phyloP scores from a whole-genome alignment of 257 asterid species.

The Misopates orontium region DNA sequence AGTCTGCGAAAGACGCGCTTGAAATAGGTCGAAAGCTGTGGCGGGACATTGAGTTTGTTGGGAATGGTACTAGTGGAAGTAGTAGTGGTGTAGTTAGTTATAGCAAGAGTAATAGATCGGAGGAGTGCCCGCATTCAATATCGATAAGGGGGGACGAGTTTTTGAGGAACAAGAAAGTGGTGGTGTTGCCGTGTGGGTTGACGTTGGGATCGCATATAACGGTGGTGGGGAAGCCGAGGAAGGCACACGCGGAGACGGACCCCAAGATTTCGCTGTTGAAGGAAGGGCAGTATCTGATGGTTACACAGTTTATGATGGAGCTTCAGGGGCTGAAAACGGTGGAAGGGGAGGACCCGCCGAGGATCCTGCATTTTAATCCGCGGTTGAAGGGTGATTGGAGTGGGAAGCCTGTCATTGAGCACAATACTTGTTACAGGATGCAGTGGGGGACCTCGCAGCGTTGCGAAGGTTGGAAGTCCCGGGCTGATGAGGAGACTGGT shows the following conservation, averaged over 20 bases:
- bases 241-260: conserved; percentile 70
- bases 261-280: conserved; percentile 74
- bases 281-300: conserved; percentile 78
- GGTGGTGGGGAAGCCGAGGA: conserved; percentile 72
- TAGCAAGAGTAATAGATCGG: conserved; percentile 24
- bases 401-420: conserved; percentile 91
- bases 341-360: conserved; percentile 94
- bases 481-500: conserved; percentile 95
- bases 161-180: conserved; percentile 42
- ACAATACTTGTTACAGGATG: conserved; percentile 91
- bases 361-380: conserved; percentile 86
- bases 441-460: conserved; percentile 94
- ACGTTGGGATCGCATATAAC: conserved; percentile 84
- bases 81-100: conserved; percentile 4
- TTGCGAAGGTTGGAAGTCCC: conserved; percentile 88
- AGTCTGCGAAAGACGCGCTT: conserved; percentile 72
- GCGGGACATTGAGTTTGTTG: conserved; percentile 45
- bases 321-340: conserved; percentile 85
- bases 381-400: conserved; percentile 95
- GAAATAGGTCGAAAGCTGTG: conserved; percentile 66
- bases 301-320: conserved; percentile 95
- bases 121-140: conserved; percentile 67
- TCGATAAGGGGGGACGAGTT: conserved; percentile 55
- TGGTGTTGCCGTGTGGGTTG: conserved; percentile 86
- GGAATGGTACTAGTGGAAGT: conserved; percentile 20